Evolutionary conservation across 2,329 filamentous ascomycete genomes (phyloP).

Genomic region (Sporothrix mexicana): DNA sequence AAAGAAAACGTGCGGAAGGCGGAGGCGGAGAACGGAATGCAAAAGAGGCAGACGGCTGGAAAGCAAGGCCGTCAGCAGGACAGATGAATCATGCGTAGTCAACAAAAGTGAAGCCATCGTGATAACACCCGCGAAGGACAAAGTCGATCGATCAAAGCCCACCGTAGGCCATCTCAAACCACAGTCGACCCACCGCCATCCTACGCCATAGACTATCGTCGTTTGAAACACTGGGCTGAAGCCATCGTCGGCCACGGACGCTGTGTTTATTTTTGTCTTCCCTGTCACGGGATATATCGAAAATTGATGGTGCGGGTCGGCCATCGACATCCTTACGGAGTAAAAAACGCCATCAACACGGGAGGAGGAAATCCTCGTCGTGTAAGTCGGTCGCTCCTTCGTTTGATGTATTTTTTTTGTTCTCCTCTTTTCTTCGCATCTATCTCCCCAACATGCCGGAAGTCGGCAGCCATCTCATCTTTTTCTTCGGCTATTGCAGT

Average conservation of each 20-base stretch:
- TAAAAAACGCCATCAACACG: not conserved
- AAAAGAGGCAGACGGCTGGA: not conserved
- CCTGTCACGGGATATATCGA: not conserved
- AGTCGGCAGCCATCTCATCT: not conserved
- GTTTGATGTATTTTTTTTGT: not conserved
- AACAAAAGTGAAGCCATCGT: not conserved
- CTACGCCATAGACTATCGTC: not conserved
- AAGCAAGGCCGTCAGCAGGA: not conserved
- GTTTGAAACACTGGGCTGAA: conserved; percentile 26
- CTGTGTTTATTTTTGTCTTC: conserved; percentile 24
- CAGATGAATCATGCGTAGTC: not conserved
- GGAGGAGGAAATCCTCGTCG: not conserved
- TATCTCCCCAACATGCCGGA: not conserved
- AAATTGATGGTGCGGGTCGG: too few species aligned
- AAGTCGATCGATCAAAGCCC: not conserved
- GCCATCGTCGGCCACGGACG: not conserved
- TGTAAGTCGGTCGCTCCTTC: conserved; percentile 1
- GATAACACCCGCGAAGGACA: not conserved
- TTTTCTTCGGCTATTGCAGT: not conserved
- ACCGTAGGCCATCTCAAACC: not conserved
- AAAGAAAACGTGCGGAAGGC: too few species aligned
- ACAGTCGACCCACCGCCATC: not conserved
- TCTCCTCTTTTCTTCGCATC: not conserved
- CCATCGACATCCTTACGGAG: too few species aligned
- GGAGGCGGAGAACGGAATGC: not conserved